These are phyloP conservation scores for Parasarocladium wereldwijsianum DNA, from an alignment of 2,329 filamentous ascomycete genomes.

Conservation along the genomic window DNA sequence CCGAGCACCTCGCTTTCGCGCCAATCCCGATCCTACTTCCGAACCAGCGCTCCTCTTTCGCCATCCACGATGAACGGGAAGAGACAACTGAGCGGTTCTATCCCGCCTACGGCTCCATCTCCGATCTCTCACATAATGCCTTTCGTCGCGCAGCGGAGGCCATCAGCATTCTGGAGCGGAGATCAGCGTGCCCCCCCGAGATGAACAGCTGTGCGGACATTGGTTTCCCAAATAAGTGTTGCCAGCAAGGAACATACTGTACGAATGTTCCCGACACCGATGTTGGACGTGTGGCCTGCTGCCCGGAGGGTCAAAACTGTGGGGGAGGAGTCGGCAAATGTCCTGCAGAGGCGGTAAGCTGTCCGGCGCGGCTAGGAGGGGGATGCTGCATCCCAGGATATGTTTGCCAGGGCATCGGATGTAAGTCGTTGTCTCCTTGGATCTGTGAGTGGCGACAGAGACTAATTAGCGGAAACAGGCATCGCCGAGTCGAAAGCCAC, in stretches of 20 bases:
- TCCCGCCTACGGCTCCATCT: slow-evolving; percentile 34
- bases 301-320: slow-evolving; percentile 50
- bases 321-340: slow-evolving; percentile 49
- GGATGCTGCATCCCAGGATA: slow-evolving; percentile 66
- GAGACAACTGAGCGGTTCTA: not conserved
- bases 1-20: slow-evolving; percentile 46
- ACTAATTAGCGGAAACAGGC: slow-evolving; percentile 9
- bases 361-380: slow-evolving; percentile 49
- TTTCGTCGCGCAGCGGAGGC: slow-evolving; percentile 30
- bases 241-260: slow-evolving; percentile 50
- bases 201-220: slow-evolving; percentile 52
- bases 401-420: slow-evolving; percentile 54
- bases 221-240: slow-evolving; percentile 58
- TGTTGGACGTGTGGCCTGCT: slow-evolving; percentile 60
- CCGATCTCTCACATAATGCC: slow-evolving; percentile 12
- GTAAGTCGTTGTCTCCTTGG: slow-evolving; percentile 27
- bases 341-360: slow-evolving; percentile 45
- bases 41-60: slow-evolving; percentile 14
- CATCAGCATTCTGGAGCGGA: slow-evolving; percentile 33
- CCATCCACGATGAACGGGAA: slow-evolving; percentile 13
- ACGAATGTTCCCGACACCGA: slow-evolving; percentile 46
- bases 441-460: not conserved
- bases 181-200: slow-evolving; percentile 53
- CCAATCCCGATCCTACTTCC: slow-evolving; percentile 13
- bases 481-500: slow-evolving; percentile 17